Evolutionary conservation across 805 yeast genomes (phyloP), one percentile per base, ranked within the genome.

Genomic region (Lipomyces yamanashiensis): DNA sequence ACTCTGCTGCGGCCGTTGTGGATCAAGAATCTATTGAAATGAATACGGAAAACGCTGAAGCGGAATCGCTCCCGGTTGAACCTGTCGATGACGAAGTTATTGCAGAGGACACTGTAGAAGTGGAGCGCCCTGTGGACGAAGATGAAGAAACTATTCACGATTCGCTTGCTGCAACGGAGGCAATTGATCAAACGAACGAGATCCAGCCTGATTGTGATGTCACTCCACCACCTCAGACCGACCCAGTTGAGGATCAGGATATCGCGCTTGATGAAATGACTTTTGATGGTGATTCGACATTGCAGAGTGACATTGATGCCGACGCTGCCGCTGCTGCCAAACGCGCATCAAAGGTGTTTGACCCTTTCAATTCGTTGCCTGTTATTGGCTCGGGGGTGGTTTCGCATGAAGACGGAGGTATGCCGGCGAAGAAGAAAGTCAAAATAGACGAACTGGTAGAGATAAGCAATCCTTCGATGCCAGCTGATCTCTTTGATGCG

Each of bases 291-390:
- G 48, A 40, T n/a, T 5, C 57, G 10, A 53, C 57, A 7, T n/a
- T 53, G 34, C 54, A 51, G 33, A 51, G 54, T 23, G 54, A 51
- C 7, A 36, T 43, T 23, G 48, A 53, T 40, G 40, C 48, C 15
- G 48, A 53, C 17, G 57, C n/a, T 12, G 39, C 36, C n/a, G 57
- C 48, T 15, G 43, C 48, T 15, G 43, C 54, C 2, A 6, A 15
- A 5, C 43, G 44, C 15, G 44, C 19, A 34, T 23, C 48, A n/a
- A 49, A 37, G 37, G 47, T 36, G 44, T 37, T 19, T 41, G 62
- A 58, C 52, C 62, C 62, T 33, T 58, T 58, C 34, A 58, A 58
- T 45, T 58, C 62, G 8, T 40, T 47, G 33, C 62, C 62, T 2
- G 28, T 36, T 7, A 44, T 44, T 33, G 49, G 49, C 12, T 33